phyloP scores from a whole-genome alignment of 768 basidiomycete species.

The Lactarius sp. region DNA sequence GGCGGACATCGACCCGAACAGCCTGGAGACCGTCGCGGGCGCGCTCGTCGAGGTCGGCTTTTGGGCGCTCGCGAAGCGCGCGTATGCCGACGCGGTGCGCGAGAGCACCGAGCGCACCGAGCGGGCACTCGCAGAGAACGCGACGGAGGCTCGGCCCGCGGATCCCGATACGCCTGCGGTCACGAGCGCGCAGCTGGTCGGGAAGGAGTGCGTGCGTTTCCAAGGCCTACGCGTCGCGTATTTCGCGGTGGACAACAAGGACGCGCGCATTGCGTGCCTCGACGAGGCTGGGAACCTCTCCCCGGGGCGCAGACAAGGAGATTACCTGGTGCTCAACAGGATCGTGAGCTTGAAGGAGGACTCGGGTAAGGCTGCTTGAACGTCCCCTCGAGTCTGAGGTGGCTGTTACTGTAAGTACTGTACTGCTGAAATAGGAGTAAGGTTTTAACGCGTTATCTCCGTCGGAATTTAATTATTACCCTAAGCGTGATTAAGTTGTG shows the following conservation, averaged over 20 bases:
- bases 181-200: conserved; percentile 75
- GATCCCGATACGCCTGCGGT: conserved; percentile 62
- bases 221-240: conserved; percentile 95
- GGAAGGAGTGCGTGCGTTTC: conserved; percentile 91
- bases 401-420: too few relatives aligned
- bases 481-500: too few relatives aligned
- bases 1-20: conserved; percentile 77
- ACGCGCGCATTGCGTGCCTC: conserved; percentile 63
- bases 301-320: conserved; percentile 55
- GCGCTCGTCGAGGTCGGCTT: conserved; percentile 89
- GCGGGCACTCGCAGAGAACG: conserved; percentile 49
- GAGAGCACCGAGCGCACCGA: conserved; percentile 62
- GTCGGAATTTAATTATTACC: too few relatives aligned
- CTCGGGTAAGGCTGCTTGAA: conserved; percentile 56
- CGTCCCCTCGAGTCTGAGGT: too few relatives aligned
- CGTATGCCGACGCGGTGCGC: conserved; percentile 56
- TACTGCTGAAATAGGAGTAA: too few relatives aligned
- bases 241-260: conserved; percentile 82
- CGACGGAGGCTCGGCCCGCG: conserved; percentile 32
- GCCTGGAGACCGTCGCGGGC: conserved; percentile 70
- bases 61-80: conserved; percentile 71
- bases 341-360: conserved; percentile 96
- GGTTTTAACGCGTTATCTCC: too few relatives aligned
- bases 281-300: conserved; percentile 45
- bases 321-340: conserved; percentile 81